Evolutionary conservation across 495 filamentous ascomycete genomes (phyloP).

Genomic region (Trichoderma asperelloides): DNA sequence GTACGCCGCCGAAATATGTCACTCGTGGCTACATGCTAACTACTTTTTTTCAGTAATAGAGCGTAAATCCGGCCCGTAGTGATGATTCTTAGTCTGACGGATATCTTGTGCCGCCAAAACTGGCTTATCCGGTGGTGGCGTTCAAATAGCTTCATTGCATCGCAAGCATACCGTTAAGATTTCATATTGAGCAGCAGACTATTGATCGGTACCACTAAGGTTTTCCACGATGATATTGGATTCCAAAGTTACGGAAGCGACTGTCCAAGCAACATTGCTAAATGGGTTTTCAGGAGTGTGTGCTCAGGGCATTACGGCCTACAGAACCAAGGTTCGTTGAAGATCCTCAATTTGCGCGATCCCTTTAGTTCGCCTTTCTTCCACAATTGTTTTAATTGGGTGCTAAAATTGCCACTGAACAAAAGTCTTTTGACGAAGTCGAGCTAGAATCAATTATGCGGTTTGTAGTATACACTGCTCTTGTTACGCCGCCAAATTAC

Average conservation of each 20-base stretch:
- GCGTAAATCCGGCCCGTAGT: neutral
- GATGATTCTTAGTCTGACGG: neutral
- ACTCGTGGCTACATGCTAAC: neutral
- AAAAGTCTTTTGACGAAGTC: constrained; percentile 1
- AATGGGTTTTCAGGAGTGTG: neutral
- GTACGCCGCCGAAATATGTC: neutral
- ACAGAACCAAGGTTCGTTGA: neutral
- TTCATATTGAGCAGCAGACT: neutral
- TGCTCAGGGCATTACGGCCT: constrained; percentile 2
- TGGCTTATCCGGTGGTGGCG: neutral
- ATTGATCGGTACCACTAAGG: neutral
- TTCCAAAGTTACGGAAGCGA: neutral
- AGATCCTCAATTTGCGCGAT: neutral
- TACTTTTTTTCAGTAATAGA: neutral
- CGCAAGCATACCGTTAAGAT: neutral
- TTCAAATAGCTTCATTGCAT: constrained; percentile 4
- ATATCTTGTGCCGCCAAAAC: neutral
- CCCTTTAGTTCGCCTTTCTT: neutral
- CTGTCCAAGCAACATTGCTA: neutral
- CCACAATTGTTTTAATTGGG: neutral
- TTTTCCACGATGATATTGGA: neutral
- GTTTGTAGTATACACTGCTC: neutral
- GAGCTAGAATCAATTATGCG: neutral
- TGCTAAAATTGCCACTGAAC: neutral
- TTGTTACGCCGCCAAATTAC: neutral